These are phyloP conservation scores for Salicornia ramosissima DNA, from an alignment of 148 eudicot genomes.

Conservation along the genomic window DNA sequence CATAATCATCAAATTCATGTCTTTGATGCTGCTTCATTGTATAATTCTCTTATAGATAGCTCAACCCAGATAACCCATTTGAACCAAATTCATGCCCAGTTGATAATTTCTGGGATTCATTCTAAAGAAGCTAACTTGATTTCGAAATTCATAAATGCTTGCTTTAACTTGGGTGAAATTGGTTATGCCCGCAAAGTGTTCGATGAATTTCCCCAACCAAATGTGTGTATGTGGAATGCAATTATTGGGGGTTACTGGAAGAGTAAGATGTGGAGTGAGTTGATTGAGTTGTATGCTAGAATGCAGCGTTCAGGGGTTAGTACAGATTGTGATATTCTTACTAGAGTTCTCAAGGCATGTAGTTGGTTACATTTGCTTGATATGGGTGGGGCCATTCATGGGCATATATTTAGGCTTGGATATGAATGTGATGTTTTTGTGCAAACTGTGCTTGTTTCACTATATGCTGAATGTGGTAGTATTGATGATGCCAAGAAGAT, in stretches of 20 bases:
- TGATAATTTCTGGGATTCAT: conserved; percentile 32
- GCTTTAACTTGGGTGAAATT: conserved; percentile 33
- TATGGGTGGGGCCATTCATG: conserved; percentile 46
- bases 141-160: conserved; percentile 42
- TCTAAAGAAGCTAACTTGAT: conserved; percentile 37
- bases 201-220: conserved; percentile 50
- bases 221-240: conserved; percentile 56
- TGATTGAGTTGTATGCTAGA: conserved; percentile 34
- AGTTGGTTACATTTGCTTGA: conserved; percentile 20
- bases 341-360: conserved; percentile 56
- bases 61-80: conserved; percentile 34
- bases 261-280: conserved; percentile 30
- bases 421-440: conserved; percentile 42
- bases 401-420: conserved; percentile 42
- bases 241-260: conserved; percentile 46
- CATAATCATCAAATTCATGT: not conserved
- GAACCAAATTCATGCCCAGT: conserved; percentile 42
- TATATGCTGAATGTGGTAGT: conserved; percentile 54
- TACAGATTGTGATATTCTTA: conserved; percentile 50
- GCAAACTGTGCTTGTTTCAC: conserved; percentile 52
- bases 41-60: conserved; percentile 33
- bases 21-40: conserved; percentile 28
- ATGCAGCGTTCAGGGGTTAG: conserved; percentile 42
- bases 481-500: conserved; percentile 40
- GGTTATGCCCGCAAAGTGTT: conserved; percentile 51